Base-by-base conservation (phyloP, 805 yeast species). In the Candida sithepensis region DNA sequence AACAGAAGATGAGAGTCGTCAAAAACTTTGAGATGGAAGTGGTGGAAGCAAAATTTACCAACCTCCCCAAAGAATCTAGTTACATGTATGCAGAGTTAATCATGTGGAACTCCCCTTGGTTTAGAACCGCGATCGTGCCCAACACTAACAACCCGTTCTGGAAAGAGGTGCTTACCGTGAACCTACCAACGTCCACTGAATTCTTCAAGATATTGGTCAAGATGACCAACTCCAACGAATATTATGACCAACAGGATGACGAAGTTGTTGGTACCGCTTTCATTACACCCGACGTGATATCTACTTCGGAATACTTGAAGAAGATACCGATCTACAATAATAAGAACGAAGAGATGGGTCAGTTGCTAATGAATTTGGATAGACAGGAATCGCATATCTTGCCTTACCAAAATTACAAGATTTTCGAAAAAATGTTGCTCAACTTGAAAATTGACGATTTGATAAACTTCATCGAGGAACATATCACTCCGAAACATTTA, bases 91-190 rank as follows among this genome's bases (percentile, higher is more conserved):
- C 86, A 2, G 96, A 89, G 56, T 71, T 90, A 2, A 68, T 75
- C 16, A 72, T 88, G 62, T 85, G 94, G 85, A 82, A 79, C 18
- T 72, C 79, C 41, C 80, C 85, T 0, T 85, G 92, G 88, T 88
- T 86, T 34, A 71, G 89, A 54, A 88, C 97, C 0, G 83, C 90
- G 2, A 70, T 79, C 6, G 84, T 84, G 0, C 68, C 71, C 33
- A 69, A 75, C 41, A 48, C 64, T 2, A 54, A 63, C 0, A 73
- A 74, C 46, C 91, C 96, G 1, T 88, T 88, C 60, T 91, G 96
- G 94, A 80, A 90, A 59, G 96, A 91, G 58, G 79, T 74, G 40
- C 85, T 87, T 59, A 67, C 75, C 2, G 68, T 85, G n/a, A 79
- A 82, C 43, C 68, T 83, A 38, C 84, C 87, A 0, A 69, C 78